Evolutionary conservation across 2,329 filamentous ascomycete genomes (phyloP), one percentile per base, ranked within the genome.

Genomic region (Truncatella angustata): DNA sequence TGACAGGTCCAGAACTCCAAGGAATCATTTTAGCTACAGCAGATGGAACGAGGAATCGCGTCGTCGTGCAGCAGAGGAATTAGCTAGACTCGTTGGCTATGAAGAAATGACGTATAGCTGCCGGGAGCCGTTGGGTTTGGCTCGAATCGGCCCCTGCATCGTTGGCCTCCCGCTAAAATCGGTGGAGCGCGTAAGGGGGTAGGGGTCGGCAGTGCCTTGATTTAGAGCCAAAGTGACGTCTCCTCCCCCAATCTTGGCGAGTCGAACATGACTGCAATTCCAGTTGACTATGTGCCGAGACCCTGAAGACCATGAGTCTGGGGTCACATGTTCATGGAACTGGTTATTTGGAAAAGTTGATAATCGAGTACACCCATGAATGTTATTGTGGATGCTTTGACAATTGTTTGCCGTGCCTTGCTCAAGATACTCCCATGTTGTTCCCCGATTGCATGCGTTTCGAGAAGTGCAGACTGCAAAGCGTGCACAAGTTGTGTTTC

Each of bases 201-300:
- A n/a, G 28, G 20, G 44, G 28, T 47, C 44, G 44, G 11, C 23
- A 5, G 28, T 49, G 36, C 46, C 46, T 37, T 49, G 46, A 49
- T 49, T 49, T 49, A 16, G 46, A 49, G 46, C 34, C 23, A 49
- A 49, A 39, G 46, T 49, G 46, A 49, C 46, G 46, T 49, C 18
- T 23, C 18, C 16, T n/a, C 12, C 40, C 21, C 23, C 14, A 23
- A 26, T 21, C 40, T 44, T 44, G 40, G 40, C 40, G 40, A 44
- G 40, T 23, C 40, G 28, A 44, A 28, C 21, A 14, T 23, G 40
- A 44, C 40, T 44, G 24, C 23, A 28, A 26, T n/a, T 28, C 40
- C 24, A 21, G 23, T 9, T 14, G 21, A 44, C 24, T 12, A n/a
- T n/a, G n/a, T n/a, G n/a, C n/a, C n/a, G n/a, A n/a, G n/a, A n/a